Base-by-base conservation (phyloP, 2,329 filamentous ascomycete genomes). In the Pseudofabraea citricarpa region DNA sequence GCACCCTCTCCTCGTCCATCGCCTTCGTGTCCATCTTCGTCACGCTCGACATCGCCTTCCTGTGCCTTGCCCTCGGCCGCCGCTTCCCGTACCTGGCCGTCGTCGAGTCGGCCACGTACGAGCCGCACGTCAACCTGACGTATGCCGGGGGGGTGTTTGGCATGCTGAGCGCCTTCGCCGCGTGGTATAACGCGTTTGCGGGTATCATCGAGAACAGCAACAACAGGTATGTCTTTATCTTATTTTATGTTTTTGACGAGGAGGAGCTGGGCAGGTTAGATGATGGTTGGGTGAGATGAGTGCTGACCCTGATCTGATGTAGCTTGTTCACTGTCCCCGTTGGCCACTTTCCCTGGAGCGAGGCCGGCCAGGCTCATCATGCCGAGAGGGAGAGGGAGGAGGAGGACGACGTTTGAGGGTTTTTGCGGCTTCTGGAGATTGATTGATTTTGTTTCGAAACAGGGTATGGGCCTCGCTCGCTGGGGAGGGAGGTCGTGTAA, bases 1-100 rank as follows among this genome's bases (percentile, higher is more conserved):
- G 82, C 72, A 91, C 87, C 8, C 71, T 91, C 41, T 77, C 79
- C 48, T 90, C 86, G 10, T 89, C 85, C 35, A 72, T 90, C 55
- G 85, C 85, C 53, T 90, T 90, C 74, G 88, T 85, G 72, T 56
- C 73, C 19, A 75, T 91, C 22, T 90, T 91, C 75, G 78, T 90
- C 65, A 80, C 76, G 46, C 82, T 91, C 45, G 86, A 89, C 64
- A 56, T 89, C 24, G 76, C 83, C 51, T 91, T 90, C 71, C 70
- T 91, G 52, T 72, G 87, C 63, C 78, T 91, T 33, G 78, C 80
- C 32, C 75, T 79, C 54, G 74, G 82, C 87, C 51, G 80, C 69
- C 50, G 74, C 73, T 36, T 56, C 50, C 56, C 68, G 83, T 60
- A 68, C 77, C 48, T 74, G 51, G 43, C 62, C 15, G 51, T 54